phyloP scores from a whole-genome alignment of 1,139 yeast genomes.

The Eremothecium coryli region DNA sequence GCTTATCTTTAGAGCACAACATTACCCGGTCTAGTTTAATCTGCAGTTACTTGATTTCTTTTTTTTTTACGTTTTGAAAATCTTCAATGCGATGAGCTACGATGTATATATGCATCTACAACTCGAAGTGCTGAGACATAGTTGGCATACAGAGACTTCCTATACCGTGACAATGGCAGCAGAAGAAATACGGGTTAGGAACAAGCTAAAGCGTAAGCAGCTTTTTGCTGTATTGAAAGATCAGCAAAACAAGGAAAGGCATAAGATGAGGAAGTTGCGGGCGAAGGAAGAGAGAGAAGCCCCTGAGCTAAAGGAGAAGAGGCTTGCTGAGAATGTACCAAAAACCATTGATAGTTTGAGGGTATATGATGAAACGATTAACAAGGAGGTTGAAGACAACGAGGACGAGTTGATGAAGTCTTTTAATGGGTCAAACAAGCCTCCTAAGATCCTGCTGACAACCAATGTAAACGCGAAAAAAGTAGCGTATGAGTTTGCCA shows the following conservation, averaged over 20 bases:
- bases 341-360: constrained; percentile 83
- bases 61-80: constrained; percentile 1
- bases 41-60: no score
- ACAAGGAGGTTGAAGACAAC: constrained; percentile 57
- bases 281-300: constrained; percentile 77
- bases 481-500: constrained; percentile 85
- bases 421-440: constrained; percentile 20
- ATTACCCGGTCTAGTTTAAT: no score
- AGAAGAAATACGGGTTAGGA: constrained; percentile 41
- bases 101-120: no score
- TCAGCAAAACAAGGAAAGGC: constrained; percentile 68
- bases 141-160: background rate
- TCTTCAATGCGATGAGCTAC: constrained; percentile 3
- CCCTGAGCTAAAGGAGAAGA: constrained; percentile 71
- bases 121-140: background rate
- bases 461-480: constrained; percentile 82
- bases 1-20: no score
- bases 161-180: constrained; percentile 18
- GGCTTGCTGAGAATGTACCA: constrained; percentile 73
- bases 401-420: constrained; percentile 43
- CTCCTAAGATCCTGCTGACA: constrained; percentile 80
- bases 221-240: constrained; percentile 66
- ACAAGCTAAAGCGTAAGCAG: constrained; percentile 73
- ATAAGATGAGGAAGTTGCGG: constrained; percentile 62
- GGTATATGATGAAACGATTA: constrained; percentile 81